Evolutionary conservation across 228 moss, liverwort and hornwort species (phyloP), one percentile per base, ranked within the genome.

Genomic region (Sphagnum magellanicum): DNA sequence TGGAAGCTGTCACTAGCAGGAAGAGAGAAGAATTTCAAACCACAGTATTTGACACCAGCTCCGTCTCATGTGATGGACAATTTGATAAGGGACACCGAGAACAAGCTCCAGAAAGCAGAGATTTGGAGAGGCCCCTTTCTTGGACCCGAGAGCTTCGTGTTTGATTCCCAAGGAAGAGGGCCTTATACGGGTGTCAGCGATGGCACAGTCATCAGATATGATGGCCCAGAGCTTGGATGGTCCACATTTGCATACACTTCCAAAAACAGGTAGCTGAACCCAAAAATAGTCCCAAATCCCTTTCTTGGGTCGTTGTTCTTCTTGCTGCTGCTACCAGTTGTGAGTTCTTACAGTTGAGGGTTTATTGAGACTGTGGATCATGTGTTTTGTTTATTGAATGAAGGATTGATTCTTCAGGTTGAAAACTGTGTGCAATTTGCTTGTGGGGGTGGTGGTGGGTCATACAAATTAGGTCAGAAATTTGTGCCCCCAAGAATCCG

Each of bases 101-200:
- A 81, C 79, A 87, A 76, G 68, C 78, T 98, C 79, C 81, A 81
- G 73, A 47, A 63, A 48, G 78, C 90, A 4, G 71, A 93, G 65
- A 68, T 89, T 67, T 90, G 77, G 50, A 74, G 49, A 50, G 82
- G 84, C 5, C 81, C 89, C 10, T 71, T 98, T 58, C 88, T 88
- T 67, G 97, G 97, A 67, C 93, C 93, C 57, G 97, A 98, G 78
- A 93, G 91, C 70, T 74, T 98, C 57, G 77, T 73, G 13, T 93
- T 98, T 61, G 97, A 98, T 81, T 67, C 55, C 15, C 81, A 86
- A 72, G 93, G 93, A 51, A 88, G 81, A 50, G 97, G 93, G 6
- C 93, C 97, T 4, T 98, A 91, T 66, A 69, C 91, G 12, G 91
- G 93, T 13, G 81, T 89, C 49, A 90, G 85, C 51, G 97, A 98